These are phyloP conservation scores for Dryas alaskensis DNA, from an alignment of 306 rosid species.

Conservation along the genomic window DNA sequence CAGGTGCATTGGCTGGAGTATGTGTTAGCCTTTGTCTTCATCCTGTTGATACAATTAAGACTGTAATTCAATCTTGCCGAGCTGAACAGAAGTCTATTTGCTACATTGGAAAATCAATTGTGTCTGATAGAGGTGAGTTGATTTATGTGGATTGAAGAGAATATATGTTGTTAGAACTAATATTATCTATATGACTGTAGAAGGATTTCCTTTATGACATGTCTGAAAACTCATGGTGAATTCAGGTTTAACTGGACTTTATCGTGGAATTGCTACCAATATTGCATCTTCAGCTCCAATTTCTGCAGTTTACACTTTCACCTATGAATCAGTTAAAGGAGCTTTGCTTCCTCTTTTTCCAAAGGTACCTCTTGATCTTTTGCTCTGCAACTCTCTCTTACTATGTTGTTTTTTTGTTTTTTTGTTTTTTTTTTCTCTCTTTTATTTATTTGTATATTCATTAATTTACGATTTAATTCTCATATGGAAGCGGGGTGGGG, in stretches of 20 bases:
- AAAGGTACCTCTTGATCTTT: constrained; percentile 45
- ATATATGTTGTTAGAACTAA: constrained; percentile 11
- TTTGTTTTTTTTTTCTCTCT: constrained; percentile 9
- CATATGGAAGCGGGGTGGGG: neutral
- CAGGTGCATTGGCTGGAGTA: constrained; percentile 92
- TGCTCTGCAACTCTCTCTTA: constrained; percentile 7
- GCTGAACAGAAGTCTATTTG: constrained; percentile 69
- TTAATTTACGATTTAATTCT: neutral
- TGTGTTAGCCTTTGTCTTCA: constrained; percentile 93
- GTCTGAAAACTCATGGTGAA: constrained; percentile 25
- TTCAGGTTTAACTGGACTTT: constrained; percentile 88
- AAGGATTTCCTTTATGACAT: constrained; percentile 18
- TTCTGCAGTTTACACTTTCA: constrained; percentile 86
- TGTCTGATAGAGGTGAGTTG: constrained; percentile 83
- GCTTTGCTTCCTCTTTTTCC: constrained; percentile 80
- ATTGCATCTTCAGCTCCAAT: constrained; percentile 89
- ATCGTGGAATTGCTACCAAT: constrained; percentile 86
- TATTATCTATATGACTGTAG: constrained; percentile 18
- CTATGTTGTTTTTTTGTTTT: neutral
- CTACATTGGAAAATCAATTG: constrained; percentile 72
- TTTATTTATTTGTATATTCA: neutral
- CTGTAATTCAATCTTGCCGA: constrained; percentile 75
- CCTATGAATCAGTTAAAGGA: constrained; percentile 89
- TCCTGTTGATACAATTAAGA: constrained; percentile 92
- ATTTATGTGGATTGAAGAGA: constrained; percentile 12